Evolutionary conservation across 1,139 yeast species (phyloP), one percentile per base, ranked within the genome.

Genomic region (Kluyveromyces sp.): DNA sequence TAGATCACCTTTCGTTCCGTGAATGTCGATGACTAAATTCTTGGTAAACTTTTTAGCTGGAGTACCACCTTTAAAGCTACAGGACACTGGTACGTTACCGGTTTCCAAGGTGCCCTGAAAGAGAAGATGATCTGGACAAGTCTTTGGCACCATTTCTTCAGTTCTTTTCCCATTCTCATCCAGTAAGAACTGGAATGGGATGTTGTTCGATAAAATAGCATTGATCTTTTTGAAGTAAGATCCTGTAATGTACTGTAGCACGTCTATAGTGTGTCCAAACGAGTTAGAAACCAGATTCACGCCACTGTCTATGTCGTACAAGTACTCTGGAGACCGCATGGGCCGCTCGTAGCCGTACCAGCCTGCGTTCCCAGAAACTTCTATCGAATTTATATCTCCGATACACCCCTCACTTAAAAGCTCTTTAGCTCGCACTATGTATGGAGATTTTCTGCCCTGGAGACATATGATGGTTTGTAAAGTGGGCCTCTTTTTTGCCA

Each of bases 1-100:
- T 18, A 56, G 42, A 47, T 57, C 60, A 39, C 61, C 61, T 41
- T 52, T 56, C n/a, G 61, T 55, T 18, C 61, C 61, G 45, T 57
- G 61, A 28, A 57, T 53, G 41, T 57, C 60, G 20, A 57, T 55
- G 17, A 57, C 56, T 34, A 57, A 42, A 41, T 56, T 57, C 45
- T 57, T 57, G 22, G 60, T 56, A 38, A 57, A 57, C 41, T 55
- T 57, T 33, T 57, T 56, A 1, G 56, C 51, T 11, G 61, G 61
- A 29, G 53, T 57, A 4, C 61, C 61, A 34, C 61, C 60, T 45
- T 57, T 55, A 31, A 57, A 53, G 41, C 55, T 49, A 42, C 58
- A 54, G 1, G 58, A 53, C 3, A 57, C 57, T 2, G 61, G 61
- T 2, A 55, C 54, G 37, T 56, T 55, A 3, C 58, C 60, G 17